phyloP scores from a whole-genome alignment of 2,329 filamentous ascomycete species.

The Achaetomium macrosporum region DNA sequence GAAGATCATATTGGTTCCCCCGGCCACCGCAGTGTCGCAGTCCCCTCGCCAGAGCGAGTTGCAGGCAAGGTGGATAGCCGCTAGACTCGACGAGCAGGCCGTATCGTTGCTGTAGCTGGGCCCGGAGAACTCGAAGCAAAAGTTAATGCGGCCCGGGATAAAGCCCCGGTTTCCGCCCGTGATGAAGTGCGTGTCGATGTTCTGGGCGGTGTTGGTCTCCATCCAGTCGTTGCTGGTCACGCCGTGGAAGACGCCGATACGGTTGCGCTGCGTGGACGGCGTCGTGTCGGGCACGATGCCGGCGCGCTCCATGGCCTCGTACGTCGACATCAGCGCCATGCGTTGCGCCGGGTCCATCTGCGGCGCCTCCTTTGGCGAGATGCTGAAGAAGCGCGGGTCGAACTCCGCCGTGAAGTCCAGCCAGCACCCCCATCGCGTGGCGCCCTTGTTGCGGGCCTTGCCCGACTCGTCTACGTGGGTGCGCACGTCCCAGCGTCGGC shows the following conservation, averaged over 20 bases:
- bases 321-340: conserved; percentile 66
- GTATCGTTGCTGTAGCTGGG: conserved; percentile 29
- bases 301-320: conserved; percentile 73
- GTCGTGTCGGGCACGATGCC: conserved; percentile 64
- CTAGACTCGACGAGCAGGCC: conserved; percentile 28
- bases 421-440: conserved; percentile 56
- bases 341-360: conserved; percentile 73
- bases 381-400: conserved; percentile 75
- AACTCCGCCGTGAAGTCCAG: conserved; percentile 67
- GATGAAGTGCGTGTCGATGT: conserved; percentile 52
- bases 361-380: conserved; percentile 70
- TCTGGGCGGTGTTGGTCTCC: conserved; percentile 67
- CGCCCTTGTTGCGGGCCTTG: conserved; percentile 28
- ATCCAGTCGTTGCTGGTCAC: conserved; percentile 73
- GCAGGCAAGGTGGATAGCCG: conserved; percentile 27
- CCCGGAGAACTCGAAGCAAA: conserved; percentile 19
- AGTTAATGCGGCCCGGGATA: conserved; percentile 44
- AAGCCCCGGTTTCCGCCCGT: conserved; percentile 47
- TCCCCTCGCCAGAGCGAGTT: conserved; percentile 19
- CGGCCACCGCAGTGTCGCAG: conserved; percentile 27
- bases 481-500: conserved; percentile 61
- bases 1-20: conserved; percentile 30
- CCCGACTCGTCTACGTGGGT: conserved; percentile 63
- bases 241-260: conserved; percentile 69
- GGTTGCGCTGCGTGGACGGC: conserved; percentile 51